phyloP scores from a whole-genome alignment of 106 monocot genomes.

The Cymbidium sinense region DNA sequence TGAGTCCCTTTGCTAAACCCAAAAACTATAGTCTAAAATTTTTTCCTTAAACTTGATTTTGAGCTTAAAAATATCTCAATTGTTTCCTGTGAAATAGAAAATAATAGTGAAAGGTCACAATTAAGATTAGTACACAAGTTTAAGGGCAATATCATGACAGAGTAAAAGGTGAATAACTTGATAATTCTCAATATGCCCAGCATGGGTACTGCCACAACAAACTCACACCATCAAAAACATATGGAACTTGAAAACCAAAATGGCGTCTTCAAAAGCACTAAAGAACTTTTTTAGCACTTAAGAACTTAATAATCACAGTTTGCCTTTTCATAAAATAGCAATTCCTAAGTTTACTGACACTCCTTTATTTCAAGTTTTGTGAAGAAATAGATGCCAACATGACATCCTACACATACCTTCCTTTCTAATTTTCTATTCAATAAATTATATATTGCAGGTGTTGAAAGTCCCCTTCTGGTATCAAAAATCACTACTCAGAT shows the following conservation, averaged over 20 bases:
- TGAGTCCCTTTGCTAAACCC: too few relatives aligned
- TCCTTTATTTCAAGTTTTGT: not conserved
- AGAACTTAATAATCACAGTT: not conserved
- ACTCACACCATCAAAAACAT: not conserved
- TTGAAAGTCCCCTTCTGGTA: not conserved
- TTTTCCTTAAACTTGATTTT: too few relatives aligned
- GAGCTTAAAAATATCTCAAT: too few relatives aligned
- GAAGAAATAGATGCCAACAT: not conserved
- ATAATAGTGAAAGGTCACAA: too few relatives aligned
- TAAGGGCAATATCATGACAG: too few relatives aligned
- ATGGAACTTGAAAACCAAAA: not conserved
- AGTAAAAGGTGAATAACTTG: too few relatives aligned
- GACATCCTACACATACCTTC: not conserved
- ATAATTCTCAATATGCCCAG: too few relatives aligned
- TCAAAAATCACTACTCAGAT: not conserved
- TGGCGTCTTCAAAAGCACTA: not conserved
- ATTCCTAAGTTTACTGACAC: not conserved
- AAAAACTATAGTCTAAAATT: too few relatives aligned
- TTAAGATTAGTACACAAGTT: too few relatives aligned
- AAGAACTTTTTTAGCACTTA: too few relatives aligned
- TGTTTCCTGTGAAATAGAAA: too few relatives aligned
- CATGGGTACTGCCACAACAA: not conserved
- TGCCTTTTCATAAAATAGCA: not conserved
- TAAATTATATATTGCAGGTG: not conserved
- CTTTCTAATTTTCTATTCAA: not conserved